Percentiles rank a stretch among this genome's conserved stretches.
These are phyloP conservation scores for Metschnikowia kofuensis DNA, from an alignment of 805 yeast genomes.

Conservation along the genomic window DNA sequence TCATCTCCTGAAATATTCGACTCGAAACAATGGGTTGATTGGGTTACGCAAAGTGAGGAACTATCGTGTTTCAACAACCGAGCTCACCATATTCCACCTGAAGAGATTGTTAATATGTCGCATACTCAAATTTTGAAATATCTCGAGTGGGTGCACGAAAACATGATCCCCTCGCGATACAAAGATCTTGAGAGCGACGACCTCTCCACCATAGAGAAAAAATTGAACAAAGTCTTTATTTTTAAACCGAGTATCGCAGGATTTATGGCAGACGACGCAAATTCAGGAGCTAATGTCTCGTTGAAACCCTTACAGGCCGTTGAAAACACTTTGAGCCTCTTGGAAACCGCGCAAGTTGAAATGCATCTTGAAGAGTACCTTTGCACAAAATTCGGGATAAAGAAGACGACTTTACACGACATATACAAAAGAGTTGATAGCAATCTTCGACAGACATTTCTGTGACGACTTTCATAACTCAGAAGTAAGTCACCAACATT, in stretches of 20 bases:
- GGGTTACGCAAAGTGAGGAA: conserved; percentile 15
- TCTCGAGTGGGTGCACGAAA: conserved; percentile 48
- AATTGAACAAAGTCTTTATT: conserved; percentile 32
- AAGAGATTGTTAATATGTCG: conserved; percentile 46
- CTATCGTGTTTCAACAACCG: conserved; percentile 11
- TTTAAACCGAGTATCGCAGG: not conserved
- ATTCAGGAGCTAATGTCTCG: not conserved
- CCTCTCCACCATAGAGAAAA: conserved; percentile 27
- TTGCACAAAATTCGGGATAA: conserved; percentile 7
- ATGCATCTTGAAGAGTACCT: conserved; percentile 3
- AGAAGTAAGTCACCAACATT: not conserved
- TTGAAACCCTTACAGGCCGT: not conserved
- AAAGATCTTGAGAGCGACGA: conserved; percentile 15
- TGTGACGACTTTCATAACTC: not conserved
- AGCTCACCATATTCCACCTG: conserved; percentile 14
- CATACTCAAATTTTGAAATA: conserved; percentile 45
- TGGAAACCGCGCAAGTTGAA: conserved; percentile 2
- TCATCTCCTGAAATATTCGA: conserved; percentile 10
- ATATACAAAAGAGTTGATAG: conserved; percentile 1
- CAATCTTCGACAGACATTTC: not conserved
- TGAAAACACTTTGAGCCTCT: conserved; percentile 4
- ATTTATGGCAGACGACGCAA: no score
- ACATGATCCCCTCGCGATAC: conserved; percentile 23
- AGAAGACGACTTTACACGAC: not conserved
- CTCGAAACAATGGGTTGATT: conserved; percentile 19